A percentile compares a stretch with the other conserved stretches of the same genome.
phyloP scores from a whole-genome alignment of 2,329 filamentous ascomycete genomes.

The Lasiodiplodia sp. region DNA sequence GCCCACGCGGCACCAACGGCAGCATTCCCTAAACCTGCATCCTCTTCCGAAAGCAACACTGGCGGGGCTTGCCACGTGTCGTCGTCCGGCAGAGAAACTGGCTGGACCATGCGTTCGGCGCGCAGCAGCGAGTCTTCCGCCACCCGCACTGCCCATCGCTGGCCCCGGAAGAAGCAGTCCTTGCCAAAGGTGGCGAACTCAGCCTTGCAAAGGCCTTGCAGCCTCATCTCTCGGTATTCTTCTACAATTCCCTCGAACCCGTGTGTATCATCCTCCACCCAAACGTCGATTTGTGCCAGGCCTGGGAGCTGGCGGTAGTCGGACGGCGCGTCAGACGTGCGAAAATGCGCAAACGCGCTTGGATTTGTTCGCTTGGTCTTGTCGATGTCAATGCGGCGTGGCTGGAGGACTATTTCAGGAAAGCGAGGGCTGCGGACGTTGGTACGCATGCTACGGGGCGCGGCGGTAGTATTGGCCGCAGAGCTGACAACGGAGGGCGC shows the following conservation, averaged over 20 bases:
- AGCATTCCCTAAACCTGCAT: background rate
- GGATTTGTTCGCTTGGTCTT: background rate
- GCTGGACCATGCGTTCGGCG: constrained; percentile 19
- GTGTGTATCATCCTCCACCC: constrained; percentile 2
- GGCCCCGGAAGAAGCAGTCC: constrained; percentile 14
- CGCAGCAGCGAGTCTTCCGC: constrained; percentile 18
- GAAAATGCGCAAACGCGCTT: constrained; percentile 19
- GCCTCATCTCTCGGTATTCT: constrained; percentile 28
- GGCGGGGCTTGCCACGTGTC: background rate
- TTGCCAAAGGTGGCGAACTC: constrained; percentile 27
- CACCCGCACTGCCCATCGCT: constrained; percentile 8
- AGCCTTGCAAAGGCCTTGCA: constrained; percentile 13
- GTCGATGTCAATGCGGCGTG: constrained; percentile 24
- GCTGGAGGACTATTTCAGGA: background rate
- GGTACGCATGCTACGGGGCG: background rate
- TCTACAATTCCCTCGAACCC: background rate
- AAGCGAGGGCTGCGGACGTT: constrained; percentile 21
- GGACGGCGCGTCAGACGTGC: background rate
- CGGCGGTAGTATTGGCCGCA: background rate
- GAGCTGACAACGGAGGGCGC: background rate
- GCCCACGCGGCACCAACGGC: constrained; percentile 2
- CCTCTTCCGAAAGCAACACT: background rate
- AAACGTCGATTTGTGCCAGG: constrained; percentile 9
- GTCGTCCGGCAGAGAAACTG: constrained; percentile 9
- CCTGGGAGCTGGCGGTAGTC: constrained; percentile 9